Percentiles rank a stretch among this genome's conserved stretches.
Conservation (phyloP, 2,329 filamentous ascomycete genomes). For the Grosmannia serpens region DNA sequence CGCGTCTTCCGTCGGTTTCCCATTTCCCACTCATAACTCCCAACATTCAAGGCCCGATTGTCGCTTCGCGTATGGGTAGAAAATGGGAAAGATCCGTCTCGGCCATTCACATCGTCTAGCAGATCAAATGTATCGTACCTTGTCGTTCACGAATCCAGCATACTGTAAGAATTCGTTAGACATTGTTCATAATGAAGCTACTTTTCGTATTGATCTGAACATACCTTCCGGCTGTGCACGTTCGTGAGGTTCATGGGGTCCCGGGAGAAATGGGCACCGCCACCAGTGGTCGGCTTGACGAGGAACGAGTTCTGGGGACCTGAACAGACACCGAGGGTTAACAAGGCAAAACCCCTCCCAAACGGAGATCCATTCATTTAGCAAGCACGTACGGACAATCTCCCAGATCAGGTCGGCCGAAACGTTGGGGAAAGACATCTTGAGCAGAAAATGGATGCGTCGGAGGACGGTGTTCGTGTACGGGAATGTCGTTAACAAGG, state of each 20-base stretch:
- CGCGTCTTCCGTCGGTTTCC: background rate
- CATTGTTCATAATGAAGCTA: background rate
- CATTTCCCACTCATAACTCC: background rate
- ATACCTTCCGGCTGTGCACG: slow-evolving; percentile 82
- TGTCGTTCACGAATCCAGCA: slow-evolving; percentile 85
- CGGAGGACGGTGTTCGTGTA: background rate
- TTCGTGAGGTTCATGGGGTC: slow-evolving; percentile 91
- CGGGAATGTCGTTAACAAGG: slow-evolving; percentile 1
- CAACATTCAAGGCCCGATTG: background rate
- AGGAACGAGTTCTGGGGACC: slow-evolving; percentile 83
- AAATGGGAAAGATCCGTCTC: background rate
- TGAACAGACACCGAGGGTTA: slow-evolving; percentile 25
- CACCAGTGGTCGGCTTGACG: slow-evolving; percentile 73
- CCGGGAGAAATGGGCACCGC: slow-evolving; percentile 81
- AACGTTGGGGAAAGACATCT: slow-evolving; percentile 53
- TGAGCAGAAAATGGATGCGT: slow-evolving; percentile 20
- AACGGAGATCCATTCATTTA: background rate
- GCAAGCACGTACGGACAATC: slow-evolving; percentile 67
- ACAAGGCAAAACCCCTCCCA: too few relatives aligned
- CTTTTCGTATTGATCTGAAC: background rate
- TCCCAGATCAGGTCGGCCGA: slow-evolving; percentile 92
- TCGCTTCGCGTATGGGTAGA: background rate
- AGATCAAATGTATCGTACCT: slow-evolving; percentile 46
- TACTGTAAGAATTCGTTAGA: slow-evolving; percentile 41
- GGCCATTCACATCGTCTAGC: background rate